phyloP scores from a whole-genome alignment of 2,329 filamentous ascomycete genomes.

The Aspergillus sp. region DNA sequence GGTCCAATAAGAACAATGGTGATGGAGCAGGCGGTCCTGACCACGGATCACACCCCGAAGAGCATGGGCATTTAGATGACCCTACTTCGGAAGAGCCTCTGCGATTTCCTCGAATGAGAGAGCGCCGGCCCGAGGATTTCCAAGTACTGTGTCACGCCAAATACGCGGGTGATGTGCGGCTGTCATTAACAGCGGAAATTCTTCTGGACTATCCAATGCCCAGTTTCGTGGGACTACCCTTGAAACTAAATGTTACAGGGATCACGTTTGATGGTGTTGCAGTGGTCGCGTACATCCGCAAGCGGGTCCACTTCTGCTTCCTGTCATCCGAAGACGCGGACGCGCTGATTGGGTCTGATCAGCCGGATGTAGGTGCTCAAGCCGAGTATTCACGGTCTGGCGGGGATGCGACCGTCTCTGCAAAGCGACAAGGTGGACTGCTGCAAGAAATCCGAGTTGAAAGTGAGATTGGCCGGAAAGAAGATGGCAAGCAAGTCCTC shows the following conservation, averaged over 20 bases:
- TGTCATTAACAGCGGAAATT: slow-evolving; percentile 92
- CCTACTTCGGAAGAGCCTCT: slow-evolving; percentile 22
- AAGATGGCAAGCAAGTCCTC: slow-evolving; percentile 87
- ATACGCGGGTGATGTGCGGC: slow-evolving; percentile 82
- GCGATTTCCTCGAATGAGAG: slow-evolving; percentile 59
- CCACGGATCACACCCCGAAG: slow-evolving; percentile 22
- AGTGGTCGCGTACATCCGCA: slow-evolving; percentile 86
- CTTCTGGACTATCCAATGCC: slow-evolving; percentile 98
- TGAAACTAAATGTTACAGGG: slow-evolving; percentile 93
- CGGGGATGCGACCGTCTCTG: slow-evolving; percentile 33
- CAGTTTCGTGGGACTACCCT: slow-evolving; percentile 91
- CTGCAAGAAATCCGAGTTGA: slow-evolving; percentile 93
- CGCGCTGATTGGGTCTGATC: slow-evolving; percentile 62
- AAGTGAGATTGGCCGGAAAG: slow-evolving; percentile 93
- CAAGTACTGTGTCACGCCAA: slow-evolving; percentile 90
- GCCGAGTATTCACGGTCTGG: slow-evolving; percentile 35
- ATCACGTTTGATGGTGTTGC: slow-evolving; percentile 94
- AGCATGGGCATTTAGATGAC: slow-evolving; percentile 24
- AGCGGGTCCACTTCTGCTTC: slow-evolving; percentile 90
- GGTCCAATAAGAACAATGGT: slow-evolving; percentile 30
- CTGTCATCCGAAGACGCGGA: slow-evolving; percentile 87
- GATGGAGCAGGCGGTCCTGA: slow-evolving; percentile 25
- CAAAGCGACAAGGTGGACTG: slow-evolving; percentile 66
- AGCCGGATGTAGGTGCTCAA: slow-evolving; percentile 35
- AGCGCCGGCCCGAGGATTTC: slow-evolving; percentile 80